Evolutionary conservation across 371 early-diverging fungal genomes (phyloP).

Genomic region (Saksenaea oblongispora): DNA sequence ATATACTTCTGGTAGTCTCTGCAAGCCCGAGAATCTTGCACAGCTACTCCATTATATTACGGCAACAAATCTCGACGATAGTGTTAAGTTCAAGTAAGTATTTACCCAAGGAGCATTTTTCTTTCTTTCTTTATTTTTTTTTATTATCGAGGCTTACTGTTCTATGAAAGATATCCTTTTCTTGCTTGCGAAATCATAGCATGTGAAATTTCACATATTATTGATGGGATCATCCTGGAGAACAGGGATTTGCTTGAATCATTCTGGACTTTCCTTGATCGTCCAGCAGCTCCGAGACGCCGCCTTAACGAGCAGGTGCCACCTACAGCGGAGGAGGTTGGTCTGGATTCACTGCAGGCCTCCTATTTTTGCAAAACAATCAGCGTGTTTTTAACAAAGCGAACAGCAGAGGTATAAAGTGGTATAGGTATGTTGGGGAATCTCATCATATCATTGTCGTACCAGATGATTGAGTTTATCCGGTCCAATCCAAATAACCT

Average conservation of each 20-base stretch:
- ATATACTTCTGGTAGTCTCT: constrained; percentile 24
- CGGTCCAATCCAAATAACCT: constrained; percentile 61
- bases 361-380: constrained; percentile 89
- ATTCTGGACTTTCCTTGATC: constrained; percentile 84
- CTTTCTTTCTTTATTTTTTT: too few relatives aligned
- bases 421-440: too few relatives aligned
- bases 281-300: constrained; percentile 53
- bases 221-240: constrained; percentile 67
- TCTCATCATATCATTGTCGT: not conserved
- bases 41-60: constrained; percentile 64
- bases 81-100: constrained; percentile 28
- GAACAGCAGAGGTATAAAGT: constrained; percentile 68
- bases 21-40: constrained; percentile 22
- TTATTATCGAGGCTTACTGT: not conserved
- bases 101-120: too few relatives aligned
- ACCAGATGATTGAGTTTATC: constrained; percentile 69
- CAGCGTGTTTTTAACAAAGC: constrained; percentile 79
- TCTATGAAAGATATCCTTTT: constrained; percentile 70
- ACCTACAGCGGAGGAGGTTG: constrained; percentile 2
- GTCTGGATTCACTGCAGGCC: constrained; percentile 76
- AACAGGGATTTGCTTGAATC: constrained; percentile 70
- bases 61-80: constrained; percentile 30
- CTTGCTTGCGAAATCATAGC: constrained; percentile 85
- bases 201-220: constrained; percentile 83
- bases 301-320: constrained; percentile 1